phyloP scores from a whole-genome alignment of 371 early-diverging fungal species.

The Mucor indicus region DNA sequence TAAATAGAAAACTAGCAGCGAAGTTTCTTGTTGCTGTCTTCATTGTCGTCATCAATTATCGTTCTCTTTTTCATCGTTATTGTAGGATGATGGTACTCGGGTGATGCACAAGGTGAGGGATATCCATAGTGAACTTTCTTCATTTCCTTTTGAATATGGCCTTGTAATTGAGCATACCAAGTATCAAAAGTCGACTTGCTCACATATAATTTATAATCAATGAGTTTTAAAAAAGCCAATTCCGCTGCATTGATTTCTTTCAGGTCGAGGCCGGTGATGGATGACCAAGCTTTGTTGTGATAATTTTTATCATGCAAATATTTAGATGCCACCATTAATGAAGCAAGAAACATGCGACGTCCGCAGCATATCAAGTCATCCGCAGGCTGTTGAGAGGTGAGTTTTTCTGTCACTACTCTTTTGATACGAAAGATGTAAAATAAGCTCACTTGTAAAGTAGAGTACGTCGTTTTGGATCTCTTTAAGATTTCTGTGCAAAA shows the following conservation, averaged over 20 bases:
- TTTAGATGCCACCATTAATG: conserved; percentile 70
- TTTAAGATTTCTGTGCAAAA: conserved; percentile 72
- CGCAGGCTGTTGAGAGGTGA: conserved; percentile 2
- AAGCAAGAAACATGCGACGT: conserved; percentile 70
- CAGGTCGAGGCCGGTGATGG: conserved; percentile 67
- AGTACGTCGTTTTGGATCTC: conserved; percentile 71
- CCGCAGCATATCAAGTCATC: conserved; percentile 60
- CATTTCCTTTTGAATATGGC: conserved; percentile 24
- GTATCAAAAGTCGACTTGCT: conserved; percentile 60
- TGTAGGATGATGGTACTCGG: no score
- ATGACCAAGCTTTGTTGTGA: conserved; percentile 72
- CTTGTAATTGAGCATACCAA: conserved; percentile 64
- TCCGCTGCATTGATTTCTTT: conserved; percentile 74
- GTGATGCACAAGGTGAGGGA: not conserved
- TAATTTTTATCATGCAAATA: conserved; percentile 72
- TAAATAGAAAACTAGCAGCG: no score
- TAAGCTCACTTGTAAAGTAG: conserved; percentile 71
- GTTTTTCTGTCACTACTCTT: conserved; percentile 29
- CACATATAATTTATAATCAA: conserved; percentile 68
- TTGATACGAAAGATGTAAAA: conserved; percentile 61
- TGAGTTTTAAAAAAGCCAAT: conserved; percentile 64
- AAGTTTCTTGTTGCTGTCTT: no score
- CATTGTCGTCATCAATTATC: no score
- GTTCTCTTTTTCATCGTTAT: no score
- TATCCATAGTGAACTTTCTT: no score